Percentiles rank a stretch among this genome's conserved stretches.
phyloP scores from a whole-genome alignment of 495 filamentous ascomycete genomes.

The Neurospora sp. region DNA sequence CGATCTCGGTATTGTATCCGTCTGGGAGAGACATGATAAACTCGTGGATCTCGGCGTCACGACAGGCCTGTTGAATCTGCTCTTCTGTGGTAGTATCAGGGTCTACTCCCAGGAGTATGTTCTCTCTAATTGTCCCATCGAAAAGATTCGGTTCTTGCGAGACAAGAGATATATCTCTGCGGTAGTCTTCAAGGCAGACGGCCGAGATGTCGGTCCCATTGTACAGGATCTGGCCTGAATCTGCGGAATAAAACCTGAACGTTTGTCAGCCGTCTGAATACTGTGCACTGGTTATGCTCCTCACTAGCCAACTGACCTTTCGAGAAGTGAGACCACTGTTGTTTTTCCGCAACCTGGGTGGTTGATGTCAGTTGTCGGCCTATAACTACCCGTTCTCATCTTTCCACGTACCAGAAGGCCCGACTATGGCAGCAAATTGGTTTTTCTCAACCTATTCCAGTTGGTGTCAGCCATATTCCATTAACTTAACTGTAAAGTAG shows the following conservation, averaged over 20 bases:
- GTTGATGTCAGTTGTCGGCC: conserved; percentile 18
- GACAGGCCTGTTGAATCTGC: conserved; percentile 38
- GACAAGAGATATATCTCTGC: conserved; percentile 44
- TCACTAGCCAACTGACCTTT: conserved; percentile 27
- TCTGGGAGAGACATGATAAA: conserved; percentile 47
- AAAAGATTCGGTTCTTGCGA: conserved; percentile 51
- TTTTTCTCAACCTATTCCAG: conserved; percentile 46
- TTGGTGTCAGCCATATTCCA: conserved; percentile 3
- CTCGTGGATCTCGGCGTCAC: conserved; percentile 49
- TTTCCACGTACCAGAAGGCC: conserved; percentile 29
- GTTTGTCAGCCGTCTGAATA: conserved; percentile 1
- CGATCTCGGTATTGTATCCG: conserved; percentile 53
- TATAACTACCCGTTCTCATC: conserved; percentile 29
- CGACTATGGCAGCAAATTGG: conserved; percentile 59
- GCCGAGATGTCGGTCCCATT: conserved; percentile 37
- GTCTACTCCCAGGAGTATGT: conserved; percentile 45
- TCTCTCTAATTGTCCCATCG: conserved; percentile 51
- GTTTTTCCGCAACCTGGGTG: conserved; percentile 59
- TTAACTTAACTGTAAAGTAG: not conserved
- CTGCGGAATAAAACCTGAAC: conserved; percentile 44
- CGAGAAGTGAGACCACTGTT: conserved; percentile 56
- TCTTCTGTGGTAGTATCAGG: conserved; percentile 30
- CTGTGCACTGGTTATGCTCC: not conserved
- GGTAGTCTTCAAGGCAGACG: conserved; percentile 43
- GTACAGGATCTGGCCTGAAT: conserved; percentile 38